phyloP scores from a whole-genome alignment of 441 rosid genomes.

The Croton laevigatus region DNA sequence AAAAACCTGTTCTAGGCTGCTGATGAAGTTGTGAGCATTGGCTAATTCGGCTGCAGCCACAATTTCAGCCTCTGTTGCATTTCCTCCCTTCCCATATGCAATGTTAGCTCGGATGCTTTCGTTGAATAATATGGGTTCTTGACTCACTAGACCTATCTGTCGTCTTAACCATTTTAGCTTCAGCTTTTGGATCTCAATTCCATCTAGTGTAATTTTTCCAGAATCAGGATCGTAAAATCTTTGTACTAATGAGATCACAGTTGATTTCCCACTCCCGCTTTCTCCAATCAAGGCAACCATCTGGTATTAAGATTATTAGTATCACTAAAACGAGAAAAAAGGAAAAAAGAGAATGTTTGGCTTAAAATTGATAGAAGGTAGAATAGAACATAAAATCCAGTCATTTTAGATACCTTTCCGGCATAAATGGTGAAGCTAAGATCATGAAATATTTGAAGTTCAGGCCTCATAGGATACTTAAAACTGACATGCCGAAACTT shows the following conservation, averaged over 20 bases:
- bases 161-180: constrained; percentile 62
- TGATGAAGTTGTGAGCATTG: constrained; percentile 71
- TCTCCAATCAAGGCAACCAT: constrained; percentile 77
- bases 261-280: constrained; percentile 75
- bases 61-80: constrained; percentile 56
- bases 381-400: not conserved
- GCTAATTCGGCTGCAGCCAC: constrained; percentile 52
- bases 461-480: constrained; percentile 65
- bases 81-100: constrained; percentile 60
- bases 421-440: constrained; percentile 49
- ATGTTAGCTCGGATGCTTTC: constrained; percentile 62
- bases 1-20: constrained; percentile 50
- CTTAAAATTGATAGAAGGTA: not conserved
- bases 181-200: constrained; percentile 46
- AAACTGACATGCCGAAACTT: constrained; percentile 55
- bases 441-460: constrained; percentile 51
- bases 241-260: constrained; percentile 54
- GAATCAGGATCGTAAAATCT: constrained; percentile 71
- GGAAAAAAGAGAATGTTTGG: not conserved
- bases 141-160: constrained; percentile 68
- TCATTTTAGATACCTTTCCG: constrained; percentile 44
- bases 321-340: not conserved
- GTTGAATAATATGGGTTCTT: constrained; percentile 66
- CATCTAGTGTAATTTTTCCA: constrained; percentile 61
- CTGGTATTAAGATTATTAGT: constrained; percentile 27